phyloP scores from a whole-genome alignment of 805 yeast genomes.

The Saturnispora besseyi region DNA sequence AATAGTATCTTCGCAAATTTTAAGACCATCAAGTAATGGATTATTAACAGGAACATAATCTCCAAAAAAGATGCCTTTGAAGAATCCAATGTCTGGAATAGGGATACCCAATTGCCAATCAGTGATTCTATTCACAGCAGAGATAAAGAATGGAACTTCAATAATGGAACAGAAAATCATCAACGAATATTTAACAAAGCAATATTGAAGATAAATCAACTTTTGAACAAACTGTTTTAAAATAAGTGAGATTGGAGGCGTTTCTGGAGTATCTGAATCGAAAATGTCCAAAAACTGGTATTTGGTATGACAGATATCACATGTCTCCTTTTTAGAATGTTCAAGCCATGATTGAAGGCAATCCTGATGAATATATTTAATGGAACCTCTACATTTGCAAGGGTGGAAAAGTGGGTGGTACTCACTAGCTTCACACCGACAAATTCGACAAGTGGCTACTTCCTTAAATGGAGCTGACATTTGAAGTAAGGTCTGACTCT shows the following conservation, averaged over 20 bases:
- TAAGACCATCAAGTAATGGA: conserved; percentile 5
- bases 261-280: conserved; percentile 36
- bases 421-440: conserved; percentile 81
- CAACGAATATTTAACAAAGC: conserved; percentile 5
- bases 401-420: conserved; percentile 83
- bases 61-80: conserved; percentile 13
- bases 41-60: background rate
- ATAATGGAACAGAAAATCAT: conserved; percentile 20
- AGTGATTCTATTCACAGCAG: conserved; percentile 41
- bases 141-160: conserved; percentile 51
- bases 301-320: conserved; percentile 82
- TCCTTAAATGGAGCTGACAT: conserved; percentile 11
- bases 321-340: conserved; percentile 53
- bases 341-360: conserved; percentile 84
- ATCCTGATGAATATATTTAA: conserved; percentile 86
- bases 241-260: conserved; percentile 48
- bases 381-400: conserved; percentile 89
- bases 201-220: conserved; percentile 8
- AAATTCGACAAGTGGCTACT: conserved; percentile 74
- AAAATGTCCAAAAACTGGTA: conserved; percentile 44
- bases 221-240: conserved; percentile 26
- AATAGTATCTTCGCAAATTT: conserved; percentile 10
- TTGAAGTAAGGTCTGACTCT: background rate
- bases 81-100: conserved; percentile 32
- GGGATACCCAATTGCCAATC: conserved; percentile 50